These are phyloP conservation scores for Xylaria sp. DNA, from an alignment of 2,329 filamentous ascomycete species.

Conservation along the genomic window DNA sequence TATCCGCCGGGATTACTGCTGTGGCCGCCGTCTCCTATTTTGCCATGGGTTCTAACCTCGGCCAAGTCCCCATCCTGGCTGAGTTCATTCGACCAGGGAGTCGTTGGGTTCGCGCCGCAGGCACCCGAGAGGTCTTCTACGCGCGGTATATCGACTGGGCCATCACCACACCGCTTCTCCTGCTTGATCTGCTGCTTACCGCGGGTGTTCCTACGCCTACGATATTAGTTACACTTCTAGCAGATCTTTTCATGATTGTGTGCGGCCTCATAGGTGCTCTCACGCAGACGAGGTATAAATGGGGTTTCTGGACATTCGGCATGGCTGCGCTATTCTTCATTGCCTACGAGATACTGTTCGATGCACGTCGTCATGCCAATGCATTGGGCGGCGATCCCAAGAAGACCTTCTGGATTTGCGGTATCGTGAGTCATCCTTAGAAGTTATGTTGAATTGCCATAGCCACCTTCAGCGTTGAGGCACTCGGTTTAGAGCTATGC, in stretches of 20 bases:
- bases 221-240: constrained; percentile 69
- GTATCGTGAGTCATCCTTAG: constrained; percentile 47
- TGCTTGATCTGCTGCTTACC: constrained; percentile 71
- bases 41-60: constrained; percentile 73
- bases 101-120: constrained; percentile 58
- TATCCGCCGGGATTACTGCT: constrained; percentile 67
- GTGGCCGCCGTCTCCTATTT: constrained; percentile 73
- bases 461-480: neutral
- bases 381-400: constrained; percentile 64
- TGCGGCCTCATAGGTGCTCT: constrained; percentile 74
- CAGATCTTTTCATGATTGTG: constrained; percentile 75
- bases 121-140: constrained; percentile 72
- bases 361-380: constrained; percentile 66
- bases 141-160: constrained; percentile 74
- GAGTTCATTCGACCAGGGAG: constrained; percentile 62
- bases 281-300: constrained; percentile 71
- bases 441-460: neutral
- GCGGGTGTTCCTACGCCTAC: constrained; percentile 73
- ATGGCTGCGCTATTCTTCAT: constrained; percentile 67
- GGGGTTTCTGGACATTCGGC: constrained; percentile 72
- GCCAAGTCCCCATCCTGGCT: constrained; percentile 70
- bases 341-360: constrained; percentile 65
- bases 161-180: constrained; percentile 71
- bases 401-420: constrained; percentile 64
- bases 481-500: neutral